Percentiles rank a stretch among this genome's conserved stretches.
Evolutionary conservation across 352 stramenopile genomes (phyloP).

Genomic region (Phytophthora rubi): DNA sequence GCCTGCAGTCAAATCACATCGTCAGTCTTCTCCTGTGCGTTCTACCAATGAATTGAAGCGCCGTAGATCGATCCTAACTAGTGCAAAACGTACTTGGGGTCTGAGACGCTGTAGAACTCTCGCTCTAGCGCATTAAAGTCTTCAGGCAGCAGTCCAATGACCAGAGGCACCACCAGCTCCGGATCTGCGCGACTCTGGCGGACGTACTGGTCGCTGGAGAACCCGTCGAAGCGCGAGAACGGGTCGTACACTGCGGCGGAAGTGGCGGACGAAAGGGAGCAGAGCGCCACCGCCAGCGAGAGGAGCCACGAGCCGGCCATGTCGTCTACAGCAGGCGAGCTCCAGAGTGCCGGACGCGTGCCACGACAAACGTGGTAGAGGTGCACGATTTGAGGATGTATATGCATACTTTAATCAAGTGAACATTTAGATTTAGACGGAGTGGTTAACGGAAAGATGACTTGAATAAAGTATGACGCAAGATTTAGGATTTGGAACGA

Average conservation of each 20-base stretch:
- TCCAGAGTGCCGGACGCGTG: conserved; percentile 5
- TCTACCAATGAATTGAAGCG: neutral
- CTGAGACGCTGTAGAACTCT: conserved; percentile 56
- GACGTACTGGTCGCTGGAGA: conserved; percentile 46
- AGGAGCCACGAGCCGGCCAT: conserved; percentile 33
- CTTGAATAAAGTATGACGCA: conserved; percentile 21
- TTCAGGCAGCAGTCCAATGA: conserved; percentile 52
- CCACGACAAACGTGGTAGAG: neutral
- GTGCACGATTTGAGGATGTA: conserved; percentile 11
- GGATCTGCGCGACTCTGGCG: conserved; percentile 37
- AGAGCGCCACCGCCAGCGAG: conserved; percentile 17
- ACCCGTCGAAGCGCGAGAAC: conserved; percentile 29
- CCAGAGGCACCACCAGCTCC: conserved; percentile 54
- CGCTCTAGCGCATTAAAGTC: conserved; percentile 65
- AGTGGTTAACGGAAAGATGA: conserved; percentile 2
- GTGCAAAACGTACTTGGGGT: conserved; percentile 55
- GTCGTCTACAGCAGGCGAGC: conserved; percentile 1
- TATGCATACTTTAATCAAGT: conserved; percentile 15
- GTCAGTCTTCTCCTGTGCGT: neutral
- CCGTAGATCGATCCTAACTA: neutral
- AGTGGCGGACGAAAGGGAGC: neutral
- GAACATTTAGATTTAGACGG: neutral
- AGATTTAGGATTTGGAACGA: conserved; percentile 6
- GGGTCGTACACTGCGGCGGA: neutral
- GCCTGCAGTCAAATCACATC: conserved; percentile 32